phyloP scores from a whole-genome alignment of 1,284 basidiomycete genomes.

The Chalciporus sp. region DNA sequence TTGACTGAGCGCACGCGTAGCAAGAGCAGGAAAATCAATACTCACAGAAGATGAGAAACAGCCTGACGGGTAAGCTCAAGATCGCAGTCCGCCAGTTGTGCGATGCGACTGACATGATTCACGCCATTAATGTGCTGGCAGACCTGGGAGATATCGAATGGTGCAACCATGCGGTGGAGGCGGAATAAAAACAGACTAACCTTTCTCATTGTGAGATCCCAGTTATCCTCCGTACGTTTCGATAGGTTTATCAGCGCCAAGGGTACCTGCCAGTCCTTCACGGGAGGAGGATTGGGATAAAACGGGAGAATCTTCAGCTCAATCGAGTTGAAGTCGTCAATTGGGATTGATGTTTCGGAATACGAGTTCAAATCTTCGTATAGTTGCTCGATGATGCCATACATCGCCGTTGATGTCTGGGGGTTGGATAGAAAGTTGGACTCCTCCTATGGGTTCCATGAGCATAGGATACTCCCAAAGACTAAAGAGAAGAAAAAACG shows the following conservation, averaged over 20 bases:
- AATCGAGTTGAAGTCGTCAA: slow-evolving; percentile 89
- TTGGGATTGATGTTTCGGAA: slow-evolving; percentile 88
- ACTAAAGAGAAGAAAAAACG: slow-evolving; percentile 27
- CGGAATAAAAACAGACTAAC: slow-evolving; percentile 39
- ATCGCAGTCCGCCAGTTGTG: slow-evolving; percentile 91
- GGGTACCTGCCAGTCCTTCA: slow-evolving; percentile 96
- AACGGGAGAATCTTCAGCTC: slow-evolving; percentile 97
- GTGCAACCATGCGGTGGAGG: neutral
- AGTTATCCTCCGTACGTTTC: slow-evolving; percentile 84
- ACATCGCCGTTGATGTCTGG: slow-evolving; percentile 70
- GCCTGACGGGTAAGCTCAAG: slow-evolving; percentile 83
- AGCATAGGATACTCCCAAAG: slow-evolving; percentile 3
- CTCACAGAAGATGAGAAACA: slow-evolving; percentile 90
- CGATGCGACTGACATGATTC: slow-evolving; percentile 90
- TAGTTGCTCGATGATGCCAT: slow-evolving; percentile 91
- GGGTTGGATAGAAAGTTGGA: slow-evolving; percentile 84
- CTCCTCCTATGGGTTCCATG: slow-evolving; percentile 66
- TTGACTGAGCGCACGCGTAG: slow-evolving; percentile 5
- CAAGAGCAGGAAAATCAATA: neutral
- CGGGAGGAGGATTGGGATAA: slow-evolving; percentile 89
- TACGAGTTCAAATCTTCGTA: slow-evolving; percentile 98
- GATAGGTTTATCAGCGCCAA: slow-evolving; percentile 85
- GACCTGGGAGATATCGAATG: slow-evolving; percentile 48
- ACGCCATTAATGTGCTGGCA: slow-evolving; percentile 86
- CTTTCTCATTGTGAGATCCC: slow-evolving; percentile 95